A percentile compares a stretch with the other conserved stretches of the same genome.
Conservation (phyloP, 2,329 filamentous ascomycete genomes). For the Metarhizium guizhouense region DNA sequence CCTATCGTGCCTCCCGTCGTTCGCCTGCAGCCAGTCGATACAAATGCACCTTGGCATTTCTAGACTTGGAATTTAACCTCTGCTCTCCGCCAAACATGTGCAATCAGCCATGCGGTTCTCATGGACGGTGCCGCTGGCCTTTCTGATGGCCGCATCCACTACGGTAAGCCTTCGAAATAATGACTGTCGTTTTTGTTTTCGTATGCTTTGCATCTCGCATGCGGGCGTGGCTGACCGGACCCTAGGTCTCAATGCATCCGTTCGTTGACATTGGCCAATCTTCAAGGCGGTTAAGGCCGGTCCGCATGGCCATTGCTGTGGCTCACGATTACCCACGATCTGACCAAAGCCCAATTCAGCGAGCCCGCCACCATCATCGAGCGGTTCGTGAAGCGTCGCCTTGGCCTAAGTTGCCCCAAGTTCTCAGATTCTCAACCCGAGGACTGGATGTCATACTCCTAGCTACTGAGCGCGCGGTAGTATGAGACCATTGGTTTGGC, state of each 20-base stretch:
- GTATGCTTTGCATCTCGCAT: not conserved
- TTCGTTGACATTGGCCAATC: not conserved
- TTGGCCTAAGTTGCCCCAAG: not conserved
- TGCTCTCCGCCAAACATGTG: not conserved
- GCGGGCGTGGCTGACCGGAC: constrained; percentile 3
- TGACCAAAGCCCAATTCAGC: constrained; percentile 1
- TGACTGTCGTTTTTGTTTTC: not conserved
- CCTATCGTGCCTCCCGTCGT: not conserved
- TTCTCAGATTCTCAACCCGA: not conserved
- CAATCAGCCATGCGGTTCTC: not conserved
- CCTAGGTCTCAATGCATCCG: not conserved
- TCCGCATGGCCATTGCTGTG: not conserved
- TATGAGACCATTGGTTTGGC: not conserved
- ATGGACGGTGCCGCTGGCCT: not conserved
- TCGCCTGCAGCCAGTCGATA: too few relatives aligned
- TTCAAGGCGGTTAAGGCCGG: not conserved
- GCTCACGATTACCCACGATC: constrained; percentile 1
- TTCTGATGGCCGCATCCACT: not conserved
- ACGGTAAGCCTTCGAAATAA: not conserved
- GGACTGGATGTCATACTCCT: constrained; percentile 2
- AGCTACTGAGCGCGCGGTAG: not conserved
- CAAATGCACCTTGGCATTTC: too few relatives aligned
- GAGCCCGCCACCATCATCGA: constrained; percentile 7
- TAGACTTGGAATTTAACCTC: not conserved
- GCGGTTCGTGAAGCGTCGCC: constrained; percentile 12